A percentile compares a stretch with the other conserved stretches of the same genome.
phyloP scores from a whole-genome alignment of 2,329 filamentous ascomycete species.

The Keithomyces neogunnii region DNA sequence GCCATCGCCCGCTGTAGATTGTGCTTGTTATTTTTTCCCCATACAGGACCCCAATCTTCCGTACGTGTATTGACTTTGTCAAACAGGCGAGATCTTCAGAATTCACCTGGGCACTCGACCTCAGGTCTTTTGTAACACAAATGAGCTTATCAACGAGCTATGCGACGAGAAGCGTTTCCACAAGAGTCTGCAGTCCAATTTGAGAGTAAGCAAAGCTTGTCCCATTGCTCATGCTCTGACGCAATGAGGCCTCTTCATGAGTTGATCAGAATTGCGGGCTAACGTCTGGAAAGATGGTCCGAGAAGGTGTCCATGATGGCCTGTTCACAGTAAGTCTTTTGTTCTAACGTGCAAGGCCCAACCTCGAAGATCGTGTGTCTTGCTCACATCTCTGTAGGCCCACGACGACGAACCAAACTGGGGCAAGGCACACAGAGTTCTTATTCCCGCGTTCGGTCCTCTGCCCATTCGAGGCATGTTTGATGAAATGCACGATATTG shows the following conservation, averaged over 20 bases:
- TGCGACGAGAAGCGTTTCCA: conserved; percentile 59
- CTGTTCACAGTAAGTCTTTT: conserved; percentile 51
- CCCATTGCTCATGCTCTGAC: neutral
- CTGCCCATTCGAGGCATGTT: conserved; percentile 62
- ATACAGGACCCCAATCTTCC: neutral
- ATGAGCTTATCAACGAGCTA: conserved; percentile 51
- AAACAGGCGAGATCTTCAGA: conserved; percentile 50
- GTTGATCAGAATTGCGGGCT: neutral
- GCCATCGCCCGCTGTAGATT: neutral
- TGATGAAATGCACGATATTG: conserved; percentile 60
- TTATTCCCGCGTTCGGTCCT: conserved; percentile 64
- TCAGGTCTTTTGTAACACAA: conserved; percentile 41
- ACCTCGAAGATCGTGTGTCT: neutral
- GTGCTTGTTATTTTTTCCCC: neutral
- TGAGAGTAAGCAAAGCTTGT: conserved; percentile 26
- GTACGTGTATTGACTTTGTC: too few relatives aligned
- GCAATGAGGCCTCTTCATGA: neutral
- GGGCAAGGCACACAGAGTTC: conserved; percentile 56
- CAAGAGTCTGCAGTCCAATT: conserved; percentile 43
- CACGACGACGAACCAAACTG: conserved; percentile 47
- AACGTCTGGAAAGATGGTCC: conserved; percentile 34
- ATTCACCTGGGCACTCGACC: conserved; percentile 40
- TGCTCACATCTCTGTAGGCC: conserved; percentile 25
- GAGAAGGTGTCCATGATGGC: conserved; percentile 54
- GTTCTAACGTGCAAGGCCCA: neutral